These are phyloP conservation scores for Calocybe indica DNA, from an alignment of 768 basidiomycete species.

Conservation along the genomic window DNA sequence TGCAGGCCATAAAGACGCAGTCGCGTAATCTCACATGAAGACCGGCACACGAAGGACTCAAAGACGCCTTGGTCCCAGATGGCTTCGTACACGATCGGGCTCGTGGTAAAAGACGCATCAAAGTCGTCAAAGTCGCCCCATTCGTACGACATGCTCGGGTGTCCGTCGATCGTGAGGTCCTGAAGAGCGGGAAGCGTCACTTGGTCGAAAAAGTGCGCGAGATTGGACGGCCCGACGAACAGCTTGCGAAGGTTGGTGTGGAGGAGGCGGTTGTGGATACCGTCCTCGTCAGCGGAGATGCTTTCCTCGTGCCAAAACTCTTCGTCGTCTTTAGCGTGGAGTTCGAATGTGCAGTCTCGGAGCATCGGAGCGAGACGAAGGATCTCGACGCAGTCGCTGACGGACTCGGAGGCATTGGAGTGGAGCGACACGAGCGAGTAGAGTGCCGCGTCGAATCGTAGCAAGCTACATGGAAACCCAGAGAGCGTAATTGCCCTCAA, in stretches of 20 bases:
- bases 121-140: not conserved
- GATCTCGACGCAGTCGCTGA: constrained; percentile 1
- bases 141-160: not conserved
- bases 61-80: constrained; percentile 3
- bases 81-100: not conserved
- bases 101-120: not conserved
- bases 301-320: too few species aligned
- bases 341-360: not conserved
- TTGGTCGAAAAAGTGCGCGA: constrained; percentile 3
- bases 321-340: not conserved
- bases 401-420: constrained; percentile 2
- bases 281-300: too few species aligned
- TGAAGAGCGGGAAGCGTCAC: constrained; percentile 4
- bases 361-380: not conserved
- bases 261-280: not conserved
- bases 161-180: constrained; percentile 3
- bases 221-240: constrained; percentile 4
- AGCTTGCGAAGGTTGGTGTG: constrained; percentile 1
- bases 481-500: not conserved
- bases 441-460: not conserved
- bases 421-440: not conserved
- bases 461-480: constrained; percentile 2
- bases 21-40: not conserved
- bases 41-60: not conserved
- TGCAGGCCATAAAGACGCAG: not conserved